Evolutionary conservation across 306 rosid genomes (phyloP).

Genomic region (Rosa lucieae): DNA sequence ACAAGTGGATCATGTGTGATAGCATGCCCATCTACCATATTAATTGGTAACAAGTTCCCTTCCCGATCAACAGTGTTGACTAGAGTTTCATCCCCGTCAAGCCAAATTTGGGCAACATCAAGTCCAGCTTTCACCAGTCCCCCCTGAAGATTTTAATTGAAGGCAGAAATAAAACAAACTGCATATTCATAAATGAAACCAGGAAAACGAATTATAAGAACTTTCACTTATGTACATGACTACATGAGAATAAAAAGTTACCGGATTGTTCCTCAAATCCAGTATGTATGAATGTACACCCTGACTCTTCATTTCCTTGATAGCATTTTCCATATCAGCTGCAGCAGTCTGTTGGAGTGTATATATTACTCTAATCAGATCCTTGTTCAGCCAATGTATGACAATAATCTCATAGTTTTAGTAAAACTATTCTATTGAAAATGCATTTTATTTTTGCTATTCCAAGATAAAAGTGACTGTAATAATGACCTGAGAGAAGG

Average conservation of each 20-base stretch:
- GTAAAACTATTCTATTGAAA: background rate
- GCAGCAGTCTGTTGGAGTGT: conserved; percentile 68
- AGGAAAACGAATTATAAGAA: background rate
- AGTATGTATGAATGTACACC: conserved; percentile 92
- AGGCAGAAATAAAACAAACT: conserved; percentile 4
- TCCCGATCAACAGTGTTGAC: conserved; percentile 85
- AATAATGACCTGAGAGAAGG: conserved; percentile 79
- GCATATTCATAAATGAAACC: conserved; percentile 4
- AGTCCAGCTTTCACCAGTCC: conserved; percentile 91
- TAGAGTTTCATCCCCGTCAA: conserved; percentile 94
- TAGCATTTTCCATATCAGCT: conserved; percentile 79
- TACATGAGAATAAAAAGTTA: conserved; percentile 28
- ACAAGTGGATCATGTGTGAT: conserved; percentile 94
- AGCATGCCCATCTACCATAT: conserved; percentile 85
- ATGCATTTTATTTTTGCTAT: background rate
- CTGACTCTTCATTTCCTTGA: conserved; percentile 72
- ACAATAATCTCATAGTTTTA: background rate
- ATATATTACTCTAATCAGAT: background rate
- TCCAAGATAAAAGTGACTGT: background rate
- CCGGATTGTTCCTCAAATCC: conserved; percentile 93
- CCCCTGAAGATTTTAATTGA: conserved; percentile 54
- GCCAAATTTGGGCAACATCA: conserved; percentile 95
- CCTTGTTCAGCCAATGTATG: background rate
- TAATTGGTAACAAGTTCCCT: conserved; percentile 78
- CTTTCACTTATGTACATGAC: background rate